Evolutionary conservation across 371 early-diverging fungal genomes (phyloP), one percentile per base, ranked within the genome.

Genomic region (Circinella umbellata): DNA sequence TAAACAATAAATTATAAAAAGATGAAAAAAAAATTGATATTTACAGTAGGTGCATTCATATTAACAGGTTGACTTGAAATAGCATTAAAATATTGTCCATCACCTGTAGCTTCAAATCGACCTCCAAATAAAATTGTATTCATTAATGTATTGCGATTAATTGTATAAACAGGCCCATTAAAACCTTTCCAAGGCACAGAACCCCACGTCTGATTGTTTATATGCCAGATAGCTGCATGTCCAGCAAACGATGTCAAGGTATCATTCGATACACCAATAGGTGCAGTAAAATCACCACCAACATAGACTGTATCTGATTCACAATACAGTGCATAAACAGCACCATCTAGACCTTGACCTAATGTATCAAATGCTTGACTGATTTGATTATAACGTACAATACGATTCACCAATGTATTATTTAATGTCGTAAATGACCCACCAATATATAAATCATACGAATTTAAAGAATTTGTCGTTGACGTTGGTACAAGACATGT

Each of bases 281-380:
- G 82, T 9, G 68, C 71, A 3, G 27, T 60, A 61, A 90, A 90
- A 20, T 78, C 71, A 13, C 91, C 91, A 37, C 88, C 90, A 1
- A 81, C 86, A 68, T 85, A 87, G 13, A 90, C 79, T 8, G 76
- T 74, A 9, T 63, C 53, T 0, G 71, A 67, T 49, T 91, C 90
- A 68, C 94, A 93, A 60, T 81, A 79, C 38, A 93, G 75, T 15
- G 87, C 72, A 36, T 76, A 76, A 11, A 93, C 92, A 3, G 90
- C 77, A 0, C 91, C 92, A 74, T 92, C 87, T 11, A 93, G 75
- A 14, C 94, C 94, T 69, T 88, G 84, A 7, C 72, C 72, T 70
- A 93, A 79, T 7, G 82, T 63, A 10, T 64, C 73, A 70, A 85
- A 82, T 18, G 71, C 80, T 54, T 59, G 76, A 69, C 77, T 68